phyloP scores from a whole-genome alignment of 768 basidiomycete genomes.

The Megacollybia marginata region DNA sequence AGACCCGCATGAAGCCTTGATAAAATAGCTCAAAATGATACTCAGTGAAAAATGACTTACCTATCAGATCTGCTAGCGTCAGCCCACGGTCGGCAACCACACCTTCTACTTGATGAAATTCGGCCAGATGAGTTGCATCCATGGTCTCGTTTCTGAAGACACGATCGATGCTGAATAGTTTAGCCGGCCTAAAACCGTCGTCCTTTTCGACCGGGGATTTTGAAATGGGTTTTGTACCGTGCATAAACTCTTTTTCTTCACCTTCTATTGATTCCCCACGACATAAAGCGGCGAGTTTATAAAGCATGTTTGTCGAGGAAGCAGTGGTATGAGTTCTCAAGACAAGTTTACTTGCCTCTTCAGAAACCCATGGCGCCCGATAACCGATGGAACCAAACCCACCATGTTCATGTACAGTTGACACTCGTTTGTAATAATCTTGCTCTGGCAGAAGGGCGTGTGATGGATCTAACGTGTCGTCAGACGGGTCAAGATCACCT shows the following conservation, averaged over 20 bases:
- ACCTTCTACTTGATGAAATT: constrained; percentile 99
- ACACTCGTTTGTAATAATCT: constrained; percentile 82
- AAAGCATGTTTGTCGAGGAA: constrained; percentile 89
- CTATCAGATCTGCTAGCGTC: constrained; percentile 92
- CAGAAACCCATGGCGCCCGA: constrained; percentile 90
- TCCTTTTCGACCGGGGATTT: constrained; percentile 21
- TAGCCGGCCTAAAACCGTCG: constrained; percentile 86
- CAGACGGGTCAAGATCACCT: constrained; percentile 1
- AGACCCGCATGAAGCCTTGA: constrained; percentile 94
- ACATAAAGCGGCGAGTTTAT: constrained; percentile 82
- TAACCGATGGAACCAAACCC: constrained; percentile 94
- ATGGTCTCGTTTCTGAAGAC: constrained; percentile 99
- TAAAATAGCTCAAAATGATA: neutral
- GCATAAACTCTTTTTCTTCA: constrained; percentile 33
- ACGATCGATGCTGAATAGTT: constrained; percentile 94
- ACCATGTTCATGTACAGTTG: constrained; percentile 78
- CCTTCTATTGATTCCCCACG: constrained; percentile 47
- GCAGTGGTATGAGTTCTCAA: constrained; percentile 97
- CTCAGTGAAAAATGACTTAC: constrained; percentile 30
- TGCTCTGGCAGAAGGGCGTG: constrained; percentile 66
- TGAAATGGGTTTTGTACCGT: constrained; percentile 25
- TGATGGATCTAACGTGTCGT: constrained; percentile 58
- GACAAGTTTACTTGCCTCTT: constrained; percentile 87
- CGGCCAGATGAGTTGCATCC: constrained; percentile 97
- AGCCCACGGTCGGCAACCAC: constrained; percentile 92